Conservation (phyloP, 2,329 filamentous ascomycete species). For the Colletotrichum sidae region DNA sequence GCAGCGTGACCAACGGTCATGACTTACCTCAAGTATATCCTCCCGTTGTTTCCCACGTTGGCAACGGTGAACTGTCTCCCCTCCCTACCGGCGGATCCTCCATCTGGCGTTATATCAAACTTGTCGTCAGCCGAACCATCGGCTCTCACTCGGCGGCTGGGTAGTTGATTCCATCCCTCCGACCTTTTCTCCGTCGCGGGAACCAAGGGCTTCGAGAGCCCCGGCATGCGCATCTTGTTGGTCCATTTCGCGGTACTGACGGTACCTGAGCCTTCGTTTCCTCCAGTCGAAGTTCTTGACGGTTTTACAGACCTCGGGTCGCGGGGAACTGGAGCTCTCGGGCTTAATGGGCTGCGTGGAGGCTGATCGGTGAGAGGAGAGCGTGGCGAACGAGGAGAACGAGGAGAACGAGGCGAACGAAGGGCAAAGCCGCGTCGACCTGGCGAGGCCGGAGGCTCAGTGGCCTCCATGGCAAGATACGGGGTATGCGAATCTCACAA, state of each 20-base stretch:
- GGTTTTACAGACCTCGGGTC: constrained; percentile 37
- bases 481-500: constrained; percentile 20
- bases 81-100: constrained; percentile 70
- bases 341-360: constrained; percentile 28
- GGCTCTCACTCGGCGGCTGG: constrained; percentile 56
- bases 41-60: constrained; percentile 85
- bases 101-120: constrained; percentile 70
- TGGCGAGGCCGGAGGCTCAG: constrained; percentile 37
- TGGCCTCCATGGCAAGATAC: constrained; percentile 42
- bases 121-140: constrained; percentile 59
- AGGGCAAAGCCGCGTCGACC: constrained; percentile 28
- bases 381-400: constrained; percentile 15
- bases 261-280: constrained; percentile 36
- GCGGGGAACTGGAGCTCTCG: constrained; percentile 24
- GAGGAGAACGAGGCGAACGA: constrained; percentile 26
- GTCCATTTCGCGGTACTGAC: constrained; percentile 39
- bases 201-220: constrained; percentile 53
- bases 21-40: constrained; percentile 82
- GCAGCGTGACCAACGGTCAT: constrained; percentile 5
- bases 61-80: constrained; percentile 82
- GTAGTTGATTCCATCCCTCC: constrained; percentile 51
- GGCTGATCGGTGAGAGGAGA: constrained; percentile 27
- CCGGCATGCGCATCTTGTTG: constrained; percentile 43
- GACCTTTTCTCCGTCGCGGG: constrained; percentile 60
- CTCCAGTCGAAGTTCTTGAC: constrained; percentile 38